A percentile compares a stretch with the other conserved stretches of the same genome.
phyloP scores from a whole-genome alignment of 176 grass and related monocot species.

The Tuctoria greenei region DNA sequence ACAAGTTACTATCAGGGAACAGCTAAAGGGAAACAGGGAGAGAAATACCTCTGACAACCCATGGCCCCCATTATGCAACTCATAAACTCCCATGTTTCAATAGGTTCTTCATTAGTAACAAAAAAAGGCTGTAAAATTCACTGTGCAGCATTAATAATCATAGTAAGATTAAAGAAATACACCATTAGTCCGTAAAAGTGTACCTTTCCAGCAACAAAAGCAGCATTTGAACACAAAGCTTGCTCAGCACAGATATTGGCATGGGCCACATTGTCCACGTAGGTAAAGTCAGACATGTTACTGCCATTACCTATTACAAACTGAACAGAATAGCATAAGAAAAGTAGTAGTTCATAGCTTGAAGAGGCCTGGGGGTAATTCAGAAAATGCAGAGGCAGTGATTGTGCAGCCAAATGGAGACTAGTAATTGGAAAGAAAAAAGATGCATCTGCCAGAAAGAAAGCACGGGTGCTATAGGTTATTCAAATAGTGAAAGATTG shows the following conservation, averaged over 20 bases:
- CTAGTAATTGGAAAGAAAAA: not conserved
- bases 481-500: not conserved
- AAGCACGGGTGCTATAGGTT: not conserved
- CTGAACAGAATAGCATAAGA: conserved; percentile 46
- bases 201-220: conserved; percentile 73
- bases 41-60: conserved; percentile 73
- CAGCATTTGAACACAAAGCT: conserved; percentile 50
- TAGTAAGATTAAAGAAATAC: conserved; percentile 18
- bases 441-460: not conserved
- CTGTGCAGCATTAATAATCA: not conserved
- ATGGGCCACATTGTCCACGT: conserved; percentile 73
- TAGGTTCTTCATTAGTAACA: conserved; percentile 73
- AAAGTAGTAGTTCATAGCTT: conserved; percentile 26
- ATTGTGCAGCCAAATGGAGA: not conserved
- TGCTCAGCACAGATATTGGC: conserved; percentile 66
- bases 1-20: conserved; percentile 14
- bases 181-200: conserved; percentile 3
- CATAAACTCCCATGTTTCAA: conserved; percentile 90
- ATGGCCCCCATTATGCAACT: conserved; percentile 73
- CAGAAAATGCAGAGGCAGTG: conserved; percentile 21
- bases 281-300: conserved; percentile 70
- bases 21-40: conserved; percentile 6
- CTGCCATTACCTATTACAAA: conserved; percentile 63
- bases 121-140: conserved; percentile 70
- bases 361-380: conserved; percentile 7